Conservation (phyloP, 768 basidiomycete genomes). For the Coprinopsis marcescibilis region DNA sequence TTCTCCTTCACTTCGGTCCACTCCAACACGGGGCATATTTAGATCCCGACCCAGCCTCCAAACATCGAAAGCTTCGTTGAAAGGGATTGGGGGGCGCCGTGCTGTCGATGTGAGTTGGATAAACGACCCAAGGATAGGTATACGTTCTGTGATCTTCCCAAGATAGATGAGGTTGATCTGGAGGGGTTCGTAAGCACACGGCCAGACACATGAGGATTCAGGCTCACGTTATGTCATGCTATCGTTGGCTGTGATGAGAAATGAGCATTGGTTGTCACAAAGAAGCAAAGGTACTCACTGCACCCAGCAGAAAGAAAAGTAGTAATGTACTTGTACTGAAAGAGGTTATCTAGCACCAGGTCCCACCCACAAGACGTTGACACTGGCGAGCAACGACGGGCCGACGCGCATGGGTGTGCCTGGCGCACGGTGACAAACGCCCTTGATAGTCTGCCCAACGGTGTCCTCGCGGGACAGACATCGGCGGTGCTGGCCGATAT, state of each 20-base stretch:
- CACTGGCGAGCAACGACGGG: too few relatives aligned
- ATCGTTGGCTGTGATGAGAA: neutral
- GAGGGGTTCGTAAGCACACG: neutral
- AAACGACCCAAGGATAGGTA: constrained; percentile 7
- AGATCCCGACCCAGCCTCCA: neutral
- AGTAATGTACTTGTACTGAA: neutral
- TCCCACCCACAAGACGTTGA: too few relatives aligned
- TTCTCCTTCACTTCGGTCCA: constrained; percentile 8
- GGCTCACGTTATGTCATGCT: constrained; percentile 1
- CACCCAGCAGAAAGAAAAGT: constrained; percentile 2
- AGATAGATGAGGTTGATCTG: constrained; percentile 10
- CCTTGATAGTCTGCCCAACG: too few relatives aligned
- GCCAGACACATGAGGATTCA: neutral
- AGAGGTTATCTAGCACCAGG: neutral
- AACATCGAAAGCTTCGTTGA: constrained; percentile 7
- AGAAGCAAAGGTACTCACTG: neutral
- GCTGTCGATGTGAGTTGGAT: constrained; percentile 1
- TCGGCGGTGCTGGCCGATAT: too few relatives aligned
- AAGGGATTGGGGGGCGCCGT: neutral
- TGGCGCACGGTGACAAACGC: too few relatives aligned
- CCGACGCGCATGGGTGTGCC: too few relatives aligned
- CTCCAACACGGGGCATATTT: constrained; percentile 3
- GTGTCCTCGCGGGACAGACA: too few relatives aligned
- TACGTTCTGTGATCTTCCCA: constrained; percentile 1
- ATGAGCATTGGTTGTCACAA: neutral